Evolutionary conservation across 345 rosid genomes (phyloP).

Genomic region (Ceriops decandra): DNA sequence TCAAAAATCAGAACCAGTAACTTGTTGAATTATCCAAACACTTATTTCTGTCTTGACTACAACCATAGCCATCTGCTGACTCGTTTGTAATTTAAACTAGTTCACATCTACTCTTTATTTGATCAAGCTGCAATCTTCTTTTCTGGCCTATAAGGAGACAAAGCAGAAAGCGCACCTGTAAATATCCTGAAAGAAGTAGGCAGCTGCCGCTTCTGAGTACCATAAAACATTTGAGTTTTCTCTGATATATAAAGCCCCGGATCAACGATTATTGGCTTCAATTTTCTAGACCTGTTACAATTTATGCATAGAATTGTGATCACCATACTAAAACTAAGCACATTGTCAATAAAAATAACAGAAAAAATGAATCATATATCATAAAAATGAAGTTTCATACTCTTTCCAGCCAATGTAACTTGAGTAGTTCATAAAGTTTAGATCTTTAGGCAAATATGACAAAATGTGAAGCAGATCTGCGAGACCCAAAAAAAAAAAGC

Average conservation of each 20-base stretch:
- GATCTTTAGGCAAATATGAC: constrained; percentile 73
- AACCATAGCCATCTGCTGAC: neutral
- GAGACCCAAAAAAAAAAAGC: constrained; percentile 12
- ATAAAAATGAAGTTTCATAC: constrained; percentile 38
- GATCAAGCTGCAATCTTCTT: neutral
- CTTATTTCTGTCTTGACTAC: neutral
- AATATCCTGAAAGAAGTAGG: constrained; percentile 77
- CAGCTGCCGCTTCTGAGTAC: constrained; percentile 69
- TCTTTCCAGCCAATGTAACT: constrained; percentile 97
- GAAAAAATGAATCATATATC: constrained; percentile 5
- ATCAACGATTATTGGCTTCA: constrained; percentile 88
- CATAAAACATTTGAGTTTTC: constrained; percentile 68
- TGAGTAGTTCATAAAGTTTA: constrained; percentile 75
- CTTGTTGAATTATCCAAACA: neutral
- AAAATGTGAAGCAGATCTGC: constrained; percentile 94
- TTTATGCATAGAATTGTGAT: neutral
- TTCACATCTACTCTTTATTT: neutral
- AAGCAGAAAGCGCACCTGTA: constrained; percentile 45
- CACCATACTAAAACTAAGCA: neutral
- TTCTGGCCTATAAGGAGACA: neutral
- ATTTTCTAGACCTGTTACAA: constrained; percentile 59
- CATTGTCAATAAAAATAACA: neutral
- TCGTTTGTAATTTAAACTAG: neutral
- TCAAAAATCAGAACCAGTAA: neutral
- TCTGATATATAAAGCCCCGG: constrained; percentile 87